phyloP scores from a whole-genome alignment of 1,284 basidiomycete genomes.

The Cutaneotrichosporon sp. region DNA sequence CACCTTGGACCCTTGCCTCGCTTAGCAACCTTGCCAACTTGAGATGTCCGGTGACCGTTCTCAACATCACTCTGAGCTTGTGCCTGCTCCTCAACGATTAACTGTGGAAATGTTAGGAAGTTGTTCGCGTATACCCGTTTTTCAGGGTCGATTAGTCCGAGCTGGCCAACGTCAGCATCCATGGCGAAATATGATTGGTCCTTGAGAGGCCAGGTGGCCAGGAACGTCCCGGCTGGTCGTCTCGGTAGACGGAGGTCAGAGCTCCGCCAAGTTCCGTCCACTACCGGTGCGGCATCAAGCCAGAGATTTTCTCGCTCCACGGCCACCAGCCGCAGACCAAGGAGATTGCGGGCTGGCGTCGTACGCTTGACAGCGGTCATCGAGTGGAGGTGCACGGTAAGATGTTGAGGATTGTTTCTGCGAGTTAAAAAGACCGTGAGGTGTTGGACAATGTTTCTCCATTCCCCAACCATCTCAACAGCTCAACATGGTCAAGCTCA shows the following conservation, averaged over 20 bases:
- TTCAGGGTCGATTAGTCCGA: background rate
- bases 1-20: background rate
- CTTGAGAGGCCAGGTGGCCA: background rate
- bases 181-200: background rate
- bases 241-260: background rate
- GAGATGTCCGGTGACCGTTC: background rate
- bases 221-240: background rate
- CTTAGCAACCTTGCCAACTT: background rate
- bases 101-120: background rate
- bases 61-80: background rate
- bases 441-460: background rate
- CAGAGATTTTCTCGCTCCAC: background rate
- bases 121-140: background rate
- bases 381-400: background rate
- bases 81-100: background rate
- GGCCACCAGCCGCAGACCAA: background rate
- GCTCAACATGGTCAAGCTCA: slow-evolving; percentile 23
- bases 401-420: no score
- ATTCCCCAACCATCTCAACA: background rate
- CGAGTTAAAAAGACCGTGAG: background rate
- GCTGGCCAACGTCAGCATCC: background rate
- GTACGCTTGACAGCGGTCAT: background rate
- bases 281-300: background rate
- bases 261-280: background rate
- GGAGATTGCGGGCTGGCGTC: background rate